Percentiles rank a stretch among this genome's conserved stretches.
Evolutionary conservation across 1,284 basidiomycete genomes (phyloP).

Genomic region (Mrakiaceae sp.): DNA sequence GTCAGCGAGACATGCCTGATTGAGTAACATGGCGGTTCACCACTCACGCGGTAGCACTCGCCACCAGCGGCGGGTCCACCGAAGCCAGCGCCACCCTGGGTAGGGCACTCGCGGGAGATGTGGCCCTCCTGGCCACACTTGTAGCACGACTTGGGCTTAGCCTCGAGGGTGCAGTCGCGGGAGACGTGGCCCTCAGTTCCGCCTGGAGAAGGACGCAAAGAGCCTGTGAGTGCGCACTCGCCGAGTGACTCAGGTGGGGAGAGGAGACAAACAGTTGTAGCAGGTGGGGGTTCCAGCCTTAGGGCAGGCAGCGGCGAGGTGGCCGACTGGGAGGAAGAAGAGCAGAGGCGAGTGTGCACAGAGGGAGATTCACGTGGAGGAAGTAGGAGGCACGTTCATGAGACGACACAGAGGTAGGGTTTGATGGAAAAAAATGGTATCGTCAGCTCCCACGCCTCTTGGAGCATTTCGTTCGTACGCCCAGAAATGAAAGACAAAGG

Average conservation of each 20-base stretch:
- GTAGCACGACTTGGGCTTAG: slow-evolving; percentile 24
- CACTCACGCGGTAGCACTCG: slow-evolving; percentile 15
- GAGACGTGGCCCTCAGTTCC: slow-evolving; percentile 12
- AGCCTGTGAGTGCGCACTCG: no score
- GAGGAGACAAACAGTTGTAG: slow-evolving; percentile 19
- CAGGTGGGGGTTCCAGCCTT: slow-evolving; percentile 22
- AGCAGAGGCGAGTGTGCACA: neutral
- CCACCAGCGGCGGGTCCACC: slow-evolving; percentile 7
- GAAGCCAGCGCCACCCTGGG: slow-evolving; percentile 3
- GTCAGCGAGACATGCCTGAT: neutral
- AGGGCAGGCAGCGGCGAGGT: slow-evolving; percentile 19
- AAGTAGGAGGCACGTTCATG: neutral
- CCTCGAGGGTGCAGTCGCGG: slow-evolving; percentile 12
- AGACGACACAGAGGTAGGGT: neutral
- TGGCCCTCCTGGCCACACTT: slow-evolving; percentile 16
- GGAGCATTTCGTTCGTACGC: neutral
- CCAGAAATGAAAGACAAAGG: neutral
- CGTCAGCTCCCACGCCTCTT: slow-evolving; percentile 8
- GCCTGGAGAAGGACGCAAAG: no score
- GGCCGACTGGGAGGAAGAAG: neutral
- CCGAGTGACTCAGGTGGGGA: neutral
- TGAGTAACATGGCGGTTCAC: neutral
- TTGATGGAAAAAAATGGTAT: neutral
- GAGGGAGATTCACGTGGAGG: neutral
- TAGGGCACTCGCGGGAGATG: slow-evolving; percentile 17